Evolutionary conservation across 176 grass and related monocot species (phyloP), one percentile per base, ranked within the genome.

Genomic region (Elymus sibiricus): DNA sequence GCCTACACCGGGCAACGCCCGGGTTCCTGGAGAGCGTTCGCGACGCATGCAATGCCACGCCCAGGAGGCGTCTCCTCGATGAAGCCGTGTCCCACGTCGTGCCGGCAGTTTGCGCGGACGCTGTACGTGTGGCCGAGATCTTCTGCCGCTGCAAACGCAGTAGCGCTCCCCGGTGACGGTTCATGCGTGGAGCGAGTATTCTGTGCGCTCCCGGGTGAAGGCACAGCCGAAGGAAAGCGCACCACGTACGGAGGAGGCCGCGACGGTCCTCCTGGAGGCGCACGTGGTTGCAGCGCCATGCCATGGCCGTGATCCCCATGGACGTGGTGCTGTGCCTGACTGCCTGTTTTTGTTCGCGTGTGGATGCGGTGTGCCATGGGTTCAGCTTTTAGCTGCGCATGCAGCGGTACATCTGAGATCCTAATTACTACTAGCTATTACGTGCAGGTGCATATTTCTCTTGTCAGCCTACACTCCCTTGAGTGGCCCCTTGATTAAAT

Each of bases 331-430:
- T 97, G 71, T 93, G 89, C 87, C 82, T 97, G 64, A 27, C 35
- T 37, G 35, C 35, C 35, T 37, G 6, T 6, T 97, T 31, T 81
- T 94, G 75, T 91, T 93, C 68, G 59, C 46, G 73, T 90, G 75
- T 97, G 95, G 95, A 69, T 94, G 82, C 32, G 1, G 90, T 90
- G 70, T 97, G 95, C 82, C 44, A 84, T 40, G 92, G 95, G 10
- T 91, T 97, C 53, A 79, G 56, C 2, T 97, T 97, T 37, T 7
- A 37, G 35, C 35, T 35, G 31, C 31, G 95, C 39, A 84, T 93
- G 74, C 64, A 78, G 76, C 17, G 79, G 62, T 86, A 63, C 35
- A 24, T 22, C 40, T 15, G 17, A 5, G 4, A 34, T 49, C 77
- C 65, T 71, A 72, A 65, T 37, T 35, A 35, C 34, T 7, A 37